Evolutionary conservation across 1,139 yeast genomes (phyloP).

Genomic region (Pichia inconspicua): DNA sequence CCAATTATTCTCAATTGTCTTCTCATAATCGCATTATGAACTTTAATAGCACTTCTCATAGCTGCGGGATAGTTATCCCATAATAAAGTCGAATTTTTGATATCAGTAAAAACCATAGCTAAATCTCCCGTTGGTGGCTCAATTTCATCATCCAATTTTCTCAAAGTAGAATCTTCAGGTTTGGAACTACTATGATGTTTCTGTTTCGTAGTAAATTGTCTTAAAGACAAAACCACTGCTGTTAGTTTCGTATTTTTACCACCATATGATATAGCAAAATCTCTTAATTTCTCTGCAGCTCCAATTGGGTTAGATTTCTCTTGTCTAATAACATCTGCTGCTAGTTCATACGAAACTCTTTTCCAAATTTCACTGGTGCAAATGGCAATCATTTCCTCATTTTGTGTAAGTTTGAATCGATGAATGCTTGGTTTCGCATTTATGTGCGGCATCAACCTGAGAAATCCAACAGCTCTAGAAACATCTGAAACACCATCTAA

Average conservation of each 20-base stretch:
- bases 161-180: conserved; percentile 71
- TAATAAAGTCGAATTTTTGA: conserved; percentile 81
- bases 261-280: conserved; percentile 91
- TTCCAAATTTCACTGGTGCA: conserved; percentile 88
- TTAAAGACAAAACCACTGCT: conserved; percentile 71
- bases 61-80: conserved; percentile 95
- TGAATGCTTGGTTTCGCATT: conserved; percentile 81
- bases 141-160: conserved; percentile 85
- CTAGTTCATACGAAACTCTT: conserved; percentile 69
- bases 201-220: conserved; percentile 39
- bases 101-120: conserved; percentile 96
- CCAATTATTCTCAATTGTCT: conserved; percentile 87
- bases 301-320: conserved; percentile 78
- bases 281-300: conserved; percentile 90
- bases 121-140: conserved; percentile 92
- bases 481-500: conserved; percentile 77
- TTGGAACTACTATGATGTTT: conserved; percentile 37
- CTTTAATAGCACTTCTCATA: conserved; percentile 93
- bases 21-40: conserved; percentile 91
- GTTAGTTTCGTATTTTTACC: conserved; percentile 67
- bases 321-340: conserved; percentile 83
- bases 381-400: conserved; percentile 79
- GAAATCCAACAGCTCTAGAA: conserved; percentile 89
- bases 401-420: conserved; percentile 51
- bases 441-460: conserved; percentile 78